phyloP scores from a whole-genome alignment of 345 rosid species.

The Isatis tinctoria region DNA sequence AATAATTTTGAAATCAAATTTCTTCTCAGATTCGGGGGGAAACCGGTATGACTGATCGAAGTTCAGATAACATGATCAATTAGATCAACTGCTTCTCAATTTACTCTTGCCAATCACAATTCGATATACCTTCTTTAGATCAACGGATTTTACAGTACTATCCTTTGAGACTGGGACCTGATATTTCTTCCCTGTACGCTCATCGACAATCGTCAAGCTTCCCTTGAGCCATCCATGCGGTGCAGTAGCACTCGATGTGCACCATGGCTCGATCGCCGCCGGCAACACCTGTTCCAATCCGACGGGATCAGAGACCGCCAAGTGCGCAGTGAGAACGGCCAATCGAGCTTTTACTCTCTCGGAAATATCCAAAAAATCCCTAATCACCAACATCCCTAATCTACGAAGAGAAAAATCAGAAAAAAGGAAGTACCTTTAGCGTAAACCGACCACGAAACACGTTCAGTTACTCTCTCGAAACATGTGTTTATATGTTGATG shows the following conservation, averaged over 20 bases:
- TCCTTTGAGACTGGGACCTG: constrained; percentile 52
- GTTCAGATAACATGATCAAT: background rate
- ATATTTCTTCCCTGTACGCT: constrained; percentile 68
- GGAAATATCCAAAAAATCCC: constrained; percentile 34
- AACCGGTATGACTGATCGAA: background rate
- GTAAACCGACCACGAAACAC: no score
- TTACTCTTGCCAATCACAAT: background rate
- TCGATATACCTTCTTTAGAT: constrained; percentile 70
- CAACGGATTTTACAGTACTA: constrained; percentile 73
- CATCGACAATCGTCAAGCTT: constrained; percentile 61
- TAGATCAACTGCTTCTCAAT: background rate
- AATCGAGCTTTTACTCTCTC: constrained; percentile 49
- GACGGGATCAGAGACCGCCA: constrained; percentile 35
- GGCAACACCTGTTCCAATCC: constrained; percentile 7
- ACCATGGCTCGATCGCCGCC: constrained; percentile 41
- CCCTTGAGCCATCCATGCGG: constrained; percentile 59
- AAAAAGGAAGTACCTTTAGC: no score
- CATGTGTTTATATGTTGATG: no score
- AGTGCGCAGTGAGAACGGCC: constrained; percentile 65
- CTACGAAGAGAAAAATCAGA: no score
- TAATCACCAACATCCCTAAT: no score
- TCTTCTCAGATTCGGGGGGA: background rate
- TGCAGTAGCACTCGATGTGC: constrained; percentile 39
- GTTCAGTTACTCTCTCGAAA: no score
- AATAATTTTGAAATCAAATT: background rate